Evolutionary conservation across 805 yeast genomes (phyloP).

Genomic region (Blastobotrys americana): DNA sequence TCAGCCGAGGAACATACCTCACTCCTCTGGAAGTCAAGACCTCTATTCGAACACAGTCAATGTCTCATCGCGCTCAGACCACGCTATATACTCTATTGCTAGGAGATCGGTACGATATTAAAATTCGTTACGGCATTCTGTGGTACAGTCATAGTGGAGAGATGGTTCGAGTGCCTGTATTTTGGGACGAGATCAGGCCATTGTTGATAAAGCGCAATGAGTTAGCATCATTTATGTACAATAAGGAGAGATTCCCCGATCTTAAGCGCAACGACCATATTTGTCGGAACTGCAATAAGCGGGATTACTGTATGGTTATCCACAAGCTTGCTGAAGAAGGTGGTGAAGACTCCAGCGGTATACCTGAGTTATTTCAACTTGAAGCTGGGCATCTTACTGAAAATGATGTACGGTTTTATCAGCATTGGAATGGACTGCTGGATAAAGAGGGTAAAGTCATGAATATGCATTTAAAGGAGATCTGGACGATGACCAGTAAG

Average conservation of each 20-base stretch:
- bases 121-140: constrained; percentile 56
- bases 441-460: constrained; percentile 65
- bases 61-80: constrained; percentile 80
- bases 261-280: constrained; percentile 12
- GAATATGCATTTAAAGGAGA: constrained; percentile 46
- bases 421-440: constrained; percentile 66
- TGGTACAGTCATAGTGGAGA: constrained; percentile 63
- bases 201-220: constrained; percentile 67
- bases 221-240: constrained; percentile 51
- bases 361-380: constrained; percentile 42
- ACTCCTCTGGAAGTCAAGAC: constrained; percentile 89
- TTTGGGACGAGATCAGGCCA: constrained; percentile 52
- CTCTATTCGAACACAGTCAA: constrained; percentile 48
- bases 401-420: constrained; percentile 48
- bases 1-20: constrained; percentile 35
- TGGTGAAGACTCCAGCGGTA: constrained; percentile 45
- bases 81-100: constrained; percentile 71
- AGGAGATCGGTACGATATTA: constrained; percentile 70
- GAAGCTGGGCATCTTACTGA: constrained; percentile 46
- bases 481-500: constrained; percentile 57
- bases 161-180: constrained; percentile 48
- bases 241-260: constrained; percentile 23
- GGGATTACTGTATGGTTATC: constrained; percentile 56
- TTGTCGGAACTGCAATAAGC: constrained; percentile 49
- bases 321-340: constrained; percentile 53